Evolutionary conservation across 176 grass and related monocot genomes (phyloP).

Genomic region (Phoenix dactylifera): DNA sequence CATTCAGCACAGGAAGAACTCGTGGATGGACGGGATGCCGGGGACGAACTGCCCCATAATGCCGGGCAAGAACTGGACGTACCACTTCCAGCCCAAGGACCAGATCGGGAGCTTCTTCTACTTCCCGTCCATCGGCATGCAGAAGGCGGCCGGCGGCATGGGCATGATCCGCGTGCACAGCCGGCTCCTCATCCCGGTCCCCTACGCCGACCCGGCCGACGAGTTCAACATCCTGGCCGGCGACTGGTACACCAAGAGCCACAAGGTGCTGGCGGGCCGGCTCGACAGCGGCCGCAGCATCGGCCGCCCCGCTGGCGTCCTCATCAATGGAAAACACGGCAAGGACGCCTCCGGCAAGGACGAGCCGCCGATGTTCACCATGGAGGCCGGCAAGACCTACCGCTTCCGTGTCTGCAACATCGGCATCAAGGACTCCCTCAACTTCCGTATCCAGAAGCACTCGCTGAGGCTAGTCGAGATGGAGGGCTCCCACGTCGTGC

Average conservation of each 20-base stretch:
- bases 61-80: slow-evolving; percentile 5
- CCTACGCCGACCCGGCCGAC: slow-evolving; percentile 1
- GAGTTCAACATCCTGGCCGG: slow-evolving; percentile 10
- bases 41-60: slow-evolving; percentile 11
- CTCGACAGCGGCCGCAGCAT: neutral
- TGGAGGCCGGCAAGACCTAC: slow-evolving; percentile 8
- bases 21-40: slow-evolving; percentile 8
- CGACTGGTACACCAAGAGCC: slow-evolving; percentile 16
- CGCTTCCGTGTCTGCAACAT: slow-evolving; percentile 13
- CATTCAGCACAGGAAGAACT: neutral
- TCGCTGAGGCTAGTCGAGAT: slow-evolving; percentile 6
- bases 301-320: slow-evolving; percentile 1
- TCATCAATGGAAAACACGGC: neutral
- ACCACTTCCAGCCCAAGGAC: slow-evolving; percentile 11
- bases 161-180: slow-evolving; percentile 9
- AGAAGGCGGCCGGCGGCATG: neutral
- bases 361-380: slow-evolving; percentile 5
- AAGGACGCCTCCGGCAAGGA: slow-evolving; percentile 8
- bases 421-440: slow-evolving; percentile 8
- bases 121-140: slow-evolving; percentile 6
- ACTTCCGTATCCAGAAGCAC: slow-evolving; percentile 16
- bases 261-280: neutral
- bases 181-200: slow-evolving; percentile 11
- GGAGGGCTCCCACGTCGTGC: slow-evolving; percentile 9
- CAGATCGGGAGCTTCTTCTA: slow-evolving; percentile 17